Base-by-base conservation (phyloP, 2,329 filamentous ascomycete species). In the Aspergillaceae sp. region DNA sequence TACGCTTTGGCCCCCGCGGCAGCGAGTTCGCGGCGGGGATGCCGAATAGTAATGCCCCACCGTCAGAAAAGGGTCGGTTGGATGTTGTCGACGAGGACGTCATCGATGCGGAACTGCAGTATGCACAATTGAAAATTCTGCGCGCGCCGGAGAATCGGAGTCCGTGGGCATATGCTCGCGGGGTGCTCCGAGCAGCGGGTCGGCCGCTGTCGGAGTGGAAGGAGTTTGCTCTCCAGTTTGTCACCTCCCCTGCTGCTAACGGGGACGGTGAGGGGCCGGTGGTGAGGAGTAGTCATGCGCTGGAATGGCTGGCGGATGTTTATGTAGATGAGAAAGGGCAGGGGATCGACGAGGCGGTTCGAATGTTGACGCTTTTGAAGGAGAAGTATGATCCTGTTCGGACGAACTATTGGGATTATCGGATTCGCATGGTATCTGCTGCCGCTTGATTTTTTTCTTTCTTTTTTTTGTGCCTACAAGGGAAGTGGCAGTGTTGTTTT, bases 61-160 rank as follows among this genome's bases (percentile, higher is more conserved):
- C 55, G 1, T 49, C 49, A 3, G 56, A 61, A 10, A 65, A 64
- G 48, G 65, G 64, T 3, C 54, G 55, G 4, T 50, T 66, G 8
- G 51, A 62, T 9, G 61, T 74, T 41, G 73, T 87, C 2, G 80
- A 84, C 1, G 70, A 74, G 28, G 75, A 76, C 1, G 66, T 88
- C 5, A 69, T 92, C 40, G 79, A 89, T 51, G 74, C 84, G 32
- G 92, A 98, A 71, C 67, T 94, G 35, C 71, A 74, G 51, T 94
- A 84, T 62, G 81, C 86, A 5, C 77, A 87, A 69, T 73, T 76
- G 41, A 86, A 86, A 62, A 87, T 94, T 50, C 67, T 73, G 32
- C 73, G 85, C 51, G 89, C 90, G 36, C 92, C 92, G 40, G 90
- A 97, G 75, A 98, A 97, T 66, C 86, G 89, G 65, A 91, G 86